Percentiles rank a stretch among this genome's conserved stretches.
Evolutionary conservation across 2,329 filamentous ascomycete species (phyloP).

Genomic region (Rasamsonia emersonii): DNA sequence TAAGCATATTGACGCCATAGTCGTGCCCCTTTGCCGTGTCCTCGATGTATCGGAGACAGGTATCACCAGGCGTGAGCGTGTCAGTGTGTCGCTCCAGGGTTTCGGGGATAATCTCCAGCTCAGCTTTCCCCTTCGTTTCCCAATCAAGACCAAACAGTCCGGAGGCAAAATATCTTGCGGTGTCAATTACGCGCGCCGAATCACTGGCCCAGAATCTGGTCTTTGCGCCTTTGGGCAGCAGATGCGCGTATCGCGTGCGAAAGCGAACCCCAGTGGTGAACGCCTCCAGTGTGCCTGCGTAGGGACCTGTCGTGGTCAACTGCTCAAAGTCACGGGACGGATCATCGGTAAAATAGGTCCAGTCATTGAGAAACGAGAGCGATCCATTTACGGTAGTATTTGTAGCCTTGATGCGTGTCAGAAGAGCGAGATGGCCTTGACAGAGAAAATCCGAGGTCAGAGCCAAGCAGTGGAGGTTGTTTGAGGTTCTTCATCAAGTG

Average conservation of each 20-base stretch:
- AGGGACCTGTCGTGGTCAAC: constrained; percentile 47
- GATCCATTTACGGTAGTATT: constrained; percentile 38
- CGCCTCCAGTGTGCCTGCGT: constrained; percentile 46
- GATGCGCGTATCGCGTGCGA: constrained; percentile 44
- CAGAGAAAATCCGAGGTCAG: background rate
- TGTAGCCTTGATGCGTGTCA: constrained; percentile 38
- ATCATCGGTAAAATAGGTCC: constrained; percentile 45
- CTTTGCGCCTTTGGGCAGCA: constrained; percentile 29
- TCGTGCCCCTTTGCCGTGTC: constrained; percentile 39
- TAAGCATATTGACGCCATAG: constrained; percentile 41
- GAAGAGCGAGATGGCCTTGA: constrained; percentile 40
- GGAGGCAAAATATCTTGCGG: constrained; percentile 46
- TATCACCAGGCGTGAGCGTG: constrained; percentile 49
- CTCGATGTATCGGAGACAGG: constrained; percentile 30
- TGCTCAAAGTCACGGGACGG: constrained; percentile 42
- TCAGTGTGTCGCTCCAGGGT: constrained; percentile 41
- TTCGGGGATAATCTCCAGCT: constrained; percentile 48
- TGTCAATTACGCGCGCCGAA: constrained; percentile 47
- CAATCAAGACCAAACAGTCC: constrained; percentile 49
- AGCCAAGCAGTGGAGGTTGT: constrained; percentile 2
- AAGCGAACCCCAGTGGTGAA: constrained; percentile 48
- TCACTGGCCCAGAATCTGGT: constrained; percentile 48
- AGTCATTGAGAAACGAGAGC: constrained; percentile 46
- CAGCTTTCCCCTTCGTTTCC: constrained; percentile 25
- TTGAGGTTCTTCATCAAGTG: constrained; percentile 1